Conservation (phyloP, 2,329 filamentous ascomycete species). For the Pseudogymnoascus sp. region DNA sequence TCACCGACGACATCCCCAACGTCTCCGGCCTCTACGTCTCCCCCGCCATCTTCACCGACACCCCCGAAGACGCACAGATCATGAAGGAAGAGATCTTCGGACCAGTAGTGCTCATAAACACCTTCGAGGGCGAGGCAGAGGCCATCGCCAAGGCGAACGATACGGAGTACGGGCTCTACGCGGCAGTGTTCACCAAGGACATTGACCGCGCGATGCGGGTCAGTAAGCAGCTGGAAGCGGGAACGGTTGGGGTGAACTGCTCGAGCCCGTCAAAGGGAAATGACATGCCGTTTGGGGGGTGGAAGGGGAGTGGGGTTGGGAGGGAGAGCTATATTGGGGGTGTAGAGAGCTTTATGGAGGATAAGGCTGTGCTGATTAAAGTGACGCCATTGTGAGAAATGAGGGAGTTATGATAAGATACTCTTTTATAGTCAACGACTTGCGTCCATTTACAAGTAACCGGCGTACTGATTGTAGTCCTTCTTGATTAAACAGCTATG, state of each 20-base stretch:
- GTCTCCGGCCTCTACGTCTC: conserved; percentile 16
- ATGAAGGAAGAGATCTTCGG: conserved; percentile 50
- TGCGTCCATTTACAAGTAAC: too few relatives aligned
- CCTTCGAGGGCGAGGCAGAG: conserved; percentile 46
- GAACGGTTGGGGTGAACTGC: conserved; percentile 32
- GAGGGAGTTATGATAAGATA: background rate
- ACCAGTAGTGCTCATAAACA: conserved; percentile 46
- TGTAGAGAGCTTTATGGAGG: conserved; percentile 21
- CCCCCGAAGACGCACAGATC: conserved; percentile 7
- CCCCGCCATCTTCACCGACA: conserved; percentile 18
- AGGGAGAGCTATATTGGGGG: conserved; percentile 17
- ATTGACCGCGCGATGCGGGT: conserved; percentile 38
- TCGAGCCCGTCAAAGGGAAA: conserved; percentile 12
- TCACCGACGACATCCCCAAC: background rate
- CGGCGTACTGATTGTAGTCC: too few relatives aligned
- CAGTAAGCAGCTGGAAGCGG: conserved; percentile 42
- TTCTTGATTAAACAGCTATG: too few relatives aligned
- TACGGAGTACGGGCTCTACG: conserved; percentile 53
- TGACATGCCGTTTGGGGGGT: conserved; percentile 23
- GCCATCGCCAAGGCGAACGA: conserved; percentile 53
- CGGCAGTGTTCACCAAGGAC: conserved; percentile 51
- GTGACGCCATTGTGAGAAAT: conserved; percentile 8
- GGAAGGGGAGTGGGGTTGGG: conserved; percentile 19
- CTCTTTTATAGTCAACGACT: background rate
- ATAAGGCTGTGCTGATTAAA: conserved; percentile 20